phyloP scores from a whole-genome alignment of 345 rosid species.

The Turritis glabra region DNA sequence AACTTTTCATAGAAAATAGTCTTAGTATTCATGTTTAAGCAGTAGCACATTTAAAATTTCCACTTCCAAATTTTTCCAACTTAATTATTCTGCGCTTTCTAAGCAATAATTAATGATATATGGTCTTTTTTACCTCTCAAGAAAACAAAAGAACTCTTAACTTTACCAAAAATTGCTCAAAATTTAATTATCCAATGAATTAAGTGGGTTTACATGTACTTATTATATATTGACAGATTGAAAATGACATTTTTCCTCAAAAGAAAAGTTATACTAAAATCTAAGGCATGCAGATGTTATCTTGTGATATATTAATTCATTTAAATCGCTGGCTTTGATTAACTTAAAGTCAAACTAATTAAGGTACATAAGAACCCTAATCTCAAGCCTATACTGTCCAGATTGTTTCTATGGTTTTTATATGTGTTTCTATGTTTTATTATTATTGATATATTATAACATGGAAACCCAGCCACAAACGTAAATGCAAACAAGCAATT shows the following conservation, averaged over 20 bases:
- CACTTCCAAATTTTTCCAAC: not conserved
- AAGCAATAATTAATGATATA: not conserved
- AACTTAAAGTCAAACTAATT: not conserved
- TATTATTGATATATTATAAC: not conserved
- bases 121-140: not conserved
- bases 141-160: not conserved
- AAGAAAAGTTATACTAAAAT: not conserved
- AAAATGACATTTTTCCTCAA: not conserved
- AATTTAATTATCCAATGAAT: not conserved
- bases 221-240: not conserved
- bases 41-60: not conserved
- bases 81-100: not conserved
- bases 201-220: conserved; percentile 2
- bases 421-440: not conserved
- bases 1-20: not conserved
- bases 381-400: not conserved
- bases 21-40: not conserved
- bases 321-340: not conserved
- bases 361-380: conserved; percentile 4
- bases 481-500: not conserved
- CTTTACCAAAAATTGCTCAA: not conserved
- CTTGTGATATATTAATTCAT: not conserved
- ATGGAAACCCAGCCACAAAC: not conserved
- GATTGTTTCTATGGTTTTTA: not conserved
- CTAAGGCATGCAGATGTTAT: not conserved